Evolutionary conservation across 2,329 filamentous ascomycete genomes (phyloP).

Genomic region (Aspergillus sp.): DNA sequence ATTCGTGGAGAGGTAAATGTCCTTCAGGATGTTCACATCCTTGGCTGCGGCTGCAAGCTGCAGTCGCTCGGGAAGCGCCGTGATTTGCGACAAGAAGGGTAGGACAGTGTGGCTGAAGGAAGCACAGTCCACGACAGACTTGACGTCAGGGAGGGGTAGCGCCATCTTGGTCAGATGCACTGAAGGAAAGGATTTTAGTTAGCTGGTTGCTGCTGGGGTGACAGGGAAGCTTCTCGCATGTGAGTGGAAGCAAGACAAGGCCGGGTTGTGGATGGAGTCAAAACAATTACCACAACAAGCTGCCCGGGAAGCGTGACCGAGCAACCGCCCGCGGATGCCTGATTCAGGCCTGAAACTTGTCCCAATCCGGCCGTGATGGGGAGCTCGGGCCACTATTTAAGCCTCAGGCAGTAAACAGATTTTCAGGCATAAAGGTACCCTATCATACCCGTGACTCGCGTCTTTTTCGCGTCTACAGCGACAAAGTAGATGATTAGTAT

Average conservation of each 20-base stretch:
- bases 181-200: neutral
- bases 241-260: neutral
- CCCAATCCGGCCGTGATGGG: neutral
- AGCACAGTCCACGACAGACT: slow-evolving; percentile 70
- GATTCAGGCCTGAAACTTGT: neutral
- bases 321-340: neutral
- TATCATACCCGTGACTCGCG: slow-evolving; percentile 22
- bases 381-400: neutral
- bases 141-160: slow-evolving; percentile 65
- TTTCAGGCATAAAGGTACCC: neutral
- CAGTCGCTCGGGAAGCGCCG: slow-evolving; percentile 67
- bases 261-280: neutral
- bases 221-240: slow-evolving; percentile 15
- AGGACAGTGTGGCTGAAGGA: slow-evolving; percentile 73
- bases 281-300: slow-evolving; percentile 5
- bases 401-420: neutral
- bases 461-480: slow-evolving; percentile 10
- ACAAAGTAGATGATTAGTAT: too few relatives aligned
- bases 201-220: slow-evolving; percentile 4
- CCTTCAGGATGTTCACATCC: slow-evolving; percentile 63
- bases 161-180: slow-evolving; percentile 52
- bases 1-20: slow-evolving; percentile 81
- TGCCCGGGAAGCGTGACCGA: neutral
- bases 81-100: slow-evolving; percentile 72
- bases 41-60: slow-evolving; percentile 61